Conservation (phyloP, 2,329 filamentous ascomycete genomes). For the Xylariales sp. region DNA sequence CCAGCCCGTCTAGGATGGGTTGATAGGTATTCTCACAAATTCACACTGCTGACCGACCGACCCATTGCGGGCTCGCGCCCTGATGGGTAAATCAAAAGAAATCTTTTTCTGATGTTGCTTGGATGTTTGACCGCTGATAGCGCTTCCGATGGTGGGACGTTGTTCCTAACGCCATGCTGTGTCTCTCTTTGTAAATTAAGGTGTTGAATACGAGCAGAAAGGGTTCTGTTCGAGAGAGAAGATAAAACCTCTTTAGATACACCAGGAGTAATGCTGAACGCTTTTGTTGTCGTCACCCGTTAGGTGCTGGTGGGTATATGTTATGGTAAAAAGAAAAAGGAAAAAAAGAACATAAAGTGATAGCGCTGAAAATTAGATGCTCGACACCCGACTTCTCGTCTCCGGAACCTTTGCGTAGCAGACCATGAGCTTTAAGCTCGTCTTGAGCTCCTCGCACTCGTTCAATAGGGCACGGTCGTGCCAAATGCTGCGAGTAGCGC, state of each 20-base stretch:
- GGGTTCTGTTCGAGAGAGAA: background rate
- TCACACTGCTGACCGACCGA: constrained; percentile 2
- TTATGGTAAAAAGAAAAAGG: no score
- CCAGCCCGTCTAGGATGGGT: constrained; percentile 14
- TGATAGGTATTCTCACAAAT: constrained; percentile 9
- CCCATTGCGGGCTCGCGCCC: constrained; percentile 24
- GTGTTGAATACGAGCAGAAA: background rate
- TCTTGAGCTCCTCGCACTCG: constrained; percentile 83
- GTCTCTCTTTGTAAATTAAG: no score
- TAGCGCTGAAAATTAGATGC: constrained; percentile 43
- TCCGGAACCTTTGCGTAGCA: constrained; percentile 84
- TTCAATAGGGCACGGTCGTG: constrained; percentile 67
- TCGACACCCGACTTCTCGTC: constrained; percentile 37
- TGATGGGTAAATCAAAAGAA: constrained; percentile 5
- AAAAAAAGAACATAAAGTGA: no score
- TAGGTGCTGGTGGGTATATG: background rate
- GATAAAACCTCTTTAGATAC: no score
- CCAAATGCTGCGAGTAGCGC: constrained; percentile 66
- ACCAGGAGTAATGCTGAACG: no score
- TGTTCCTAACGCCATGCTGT: no score
- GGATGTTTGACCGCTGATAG: no score
- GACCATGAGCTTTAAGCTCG: constrained; percentile 85
- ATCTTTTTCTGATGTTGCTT: background rate
- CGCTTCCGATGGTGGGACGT: no score
- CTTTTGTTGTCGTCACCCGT: no score